These are phyloP conservation scores for Blakeslea trispora DNA, from an alignment of 371 early-diverging fungal genomes.

Conservation along the genomic window DNA sequence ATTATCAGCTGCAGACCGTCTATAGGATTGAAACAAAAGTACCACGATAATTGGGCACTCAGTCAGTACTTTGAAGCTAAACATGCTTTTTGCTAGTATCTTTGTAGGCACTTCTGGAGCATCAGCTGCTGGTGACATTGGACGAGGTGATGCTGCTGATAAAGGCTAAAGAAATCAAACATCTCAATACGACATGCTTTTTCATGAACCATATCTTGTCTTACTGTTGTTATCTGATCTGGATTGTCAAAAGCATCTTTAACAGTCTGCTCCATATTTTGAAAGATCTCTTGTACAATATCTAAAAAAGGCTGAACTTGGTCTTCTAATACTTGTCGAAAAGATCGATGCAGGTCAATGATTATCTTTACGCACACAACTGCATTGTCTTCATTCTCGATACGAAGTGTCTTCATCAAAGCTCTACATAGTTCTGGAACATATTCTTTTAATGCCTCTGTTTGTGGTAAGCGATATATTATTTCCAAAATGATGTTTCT, in stretches of 20 bases:
- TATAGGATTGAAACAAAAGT: slow-evolving; percentile 86
- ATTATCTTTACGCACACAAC: slow-evolving; percentile 91
- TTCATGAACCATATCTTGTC: slow-evolving; percentile 9
- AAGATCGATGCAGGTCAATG: slow-evolving; percentile 90
- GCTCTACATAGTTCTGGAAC: slow-evolving; percentile 61
- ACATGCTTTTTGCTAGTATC: slow-evolving; percentile 71
- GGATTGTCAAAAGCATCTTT: slow-evolving; percentile 77
- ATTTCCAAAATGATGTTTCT: slow-evolving; percentile 90
- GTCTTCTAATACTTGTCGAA: slow-evolving; percentile 78
- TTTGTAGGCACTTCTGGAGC: slow-evolving; percentile 62
- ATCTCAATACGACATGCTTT: neutral
- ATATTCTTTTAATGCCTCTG: slow-evolving; percentile 71
- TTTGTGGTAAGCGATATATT: slow-evolving; percentile 89
- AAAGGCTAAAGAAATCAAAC: slow-evolving; percentile 39
- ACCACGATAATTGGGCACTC: slow-evolving; percentile 99
- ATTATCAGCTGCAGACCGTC: slow-evolving; percentile 76
- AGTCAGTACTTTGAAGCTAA: slow-evolving; percentile 94
- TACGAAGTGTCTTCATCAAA: slow-evolving; percentile 77
- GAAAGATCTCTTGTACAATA: slow-evolving; percentile 89
- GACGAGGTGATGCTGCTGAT: slow-evolving; percentile 68
- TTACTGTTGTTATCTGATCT: slow-evolving; percentile 50
- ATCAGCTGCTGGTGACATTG: slow-evolving; percentile 77
- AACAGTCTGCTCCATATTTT: slow-evolving; percentile 86
- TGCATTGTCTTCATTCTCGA: slow-evolving; percentile 97
- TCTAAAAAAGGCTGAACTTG: slow-evolving; percentile 90